Base-by-base conservation (phyloP, 768 basidiomycete species). In the Mycena amicta region DNA sequence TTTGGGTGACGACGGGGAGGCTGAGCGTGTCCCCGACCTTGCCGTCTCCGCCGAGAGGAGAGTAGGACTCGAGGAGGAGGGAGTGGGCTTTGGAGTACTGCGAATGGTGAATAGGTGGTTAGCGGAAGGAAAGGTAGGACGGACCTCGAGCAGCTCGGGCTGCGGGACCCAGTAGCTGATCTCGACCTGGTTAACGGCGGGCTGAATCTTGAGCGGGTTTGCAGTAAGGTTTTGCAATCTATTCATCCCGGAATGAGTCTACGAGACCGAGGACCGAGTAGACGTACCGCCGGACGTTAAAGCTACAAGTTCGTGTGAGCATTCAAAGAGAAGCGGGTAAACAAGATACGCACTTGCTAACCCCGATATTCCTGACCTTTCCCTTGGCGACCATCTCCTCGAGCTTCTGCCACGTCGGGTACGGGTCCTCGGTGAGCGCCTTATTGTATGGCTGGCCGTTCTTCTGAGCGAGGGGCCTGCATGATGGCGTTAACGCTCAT, bases 151-250 rank as follows among this genome's bases (percentile, higher is more conserved):
- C n/a, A 93, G 75, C 57, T 90, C 89, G 0, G 86, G 85, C 67
- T 93, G 90, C 22, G 90, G 89, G 67, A 86, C 82, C 80, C 84
- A 89, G 72, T 83, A 90, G 70, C 76, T 92, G 46, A 93, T 79
- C 66, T 92, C 91, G 29, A 92, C 84, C 69, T 92, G 91, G 69
- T 93, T 90, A 57, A 89, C 77, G n/a, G 81, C 87, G 0, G 88
- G 85, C 57, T 75, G 74, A 62, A 84, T 77, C 68, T 82, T 88
- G 65, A 83, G 75, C 11, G 82, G 75, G 62, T 83, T 86, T 5
- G 85, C 79, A 4, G 84, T 86, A 50, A 89, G 71, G 62, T 91
- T 88, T 65, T 83, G 74, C 50, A 89, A 69, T 56, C 87, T 76
- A 28, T 40, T 52, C n/a, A n/a, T n/a, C n/a, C n/a, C n/a, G n/a